Evolutionary conservation across 768 basidiomycete genomes (phyloP).

Genomic region (Roridomyces roridus): DNA sequence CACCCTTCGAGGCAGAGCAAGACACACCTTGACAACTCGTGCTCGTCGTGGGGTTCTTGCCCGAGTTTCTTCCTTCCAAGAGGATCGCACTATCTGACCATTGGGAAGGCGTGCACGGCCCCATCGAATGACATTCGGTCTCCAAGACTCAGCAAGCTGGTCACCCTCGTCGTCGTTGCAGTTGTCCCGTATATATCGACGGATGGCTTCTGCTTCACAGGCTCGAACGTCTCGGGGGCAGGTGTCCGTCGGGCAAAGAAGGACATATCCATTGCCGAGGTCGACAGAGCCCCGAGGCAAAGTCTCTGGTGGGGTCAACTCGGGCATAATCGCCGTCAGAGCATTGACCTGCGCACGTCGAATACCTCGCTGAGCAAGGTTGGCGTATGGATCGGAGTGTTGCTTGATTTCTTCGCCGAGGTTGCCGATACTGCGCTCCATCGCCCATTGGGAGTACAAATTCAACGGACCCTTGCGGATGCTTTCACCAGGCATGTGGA

Average conservation of each 20-base stretch:
- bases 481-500: slow-evolving; percentile 33
- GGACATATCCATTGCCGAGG: not conserved
- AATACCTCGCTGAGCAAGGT: slow-evolving; percentile 32
- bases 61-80: not conserved
- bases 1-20: too few relatives aligned
- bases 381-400: slow-evolving; percentile 29
- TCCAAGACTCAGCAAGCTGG: not conserved
- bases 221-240: not conserved
- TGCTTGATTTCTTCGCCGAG: slow-evolving; percentile 27
- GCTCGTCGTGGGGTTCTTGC: not conserved
- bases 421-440: slow-evolving; percentile 29
- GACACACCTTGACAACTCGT: not conserved
- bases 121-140: not conserved
- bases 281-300: not conserved
- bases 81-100: not conserved
- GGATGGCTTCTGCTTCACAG: not conserved
- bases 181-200: not conserved
- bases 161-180: not conserved
- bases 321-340: slow-evolving; percentile 21
- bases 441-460: slow-evolving; percentile 34
- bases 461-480: slow-evolving; percentile 27
- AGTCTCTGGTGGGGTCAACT: slow-evolving; percentile 1
- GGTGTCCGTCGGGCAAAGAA: not conserved
- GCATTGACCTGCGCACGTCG: slow-evolving; percentile 24
- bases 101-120: not conserved